Percentiles rank a stretch among this genome's conserved stretches.
phyloP scores from a whole-genome alignment of 345 rosid species.

The Trapa incisa region DNA sequence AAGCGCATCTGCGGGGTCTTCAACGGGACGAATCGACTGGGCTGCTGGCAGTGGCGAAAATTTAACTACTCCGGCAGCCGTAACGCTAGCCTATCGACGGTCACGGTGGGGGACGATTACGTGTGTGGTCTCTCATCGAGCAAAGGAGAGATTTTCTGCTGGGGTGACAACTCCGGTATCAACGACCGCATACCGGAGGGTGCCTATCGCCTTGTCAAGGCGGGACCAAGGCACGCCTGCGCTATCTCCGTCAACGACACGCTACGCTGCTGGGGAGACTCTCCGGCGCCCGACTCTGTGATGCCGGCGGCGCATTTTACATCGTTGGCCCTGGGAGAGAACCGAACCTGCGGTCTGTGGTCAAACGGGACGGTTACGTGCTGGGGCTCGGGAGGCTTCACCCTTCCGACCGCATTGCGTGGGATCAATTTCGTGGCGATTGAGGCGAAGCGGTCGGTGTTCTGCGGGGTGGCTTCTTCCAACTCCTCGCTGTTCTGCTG shows the following conservation, averaged over 20 bases:
- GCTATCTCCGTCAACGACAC: slow-evolving; percentile 18
- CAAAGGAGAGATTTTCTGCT: slow-evolving; percentile 18
- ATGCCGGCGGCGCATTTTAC: slow-evolving; percentile 21
- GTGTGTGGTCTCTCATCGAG: slow-evolving; percentile 37
- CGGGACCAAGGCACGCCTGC: slow-evolving; percentile 50
- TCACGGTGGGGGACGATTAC: slow-evolving; percentile 46
- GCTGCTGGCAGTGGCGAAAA: slow-evolving; percentile 47
- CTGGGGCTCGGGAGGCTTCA: slow-evolving; percentile 47
- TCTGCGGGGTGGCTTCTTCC: slow-evolving; percentile 34
- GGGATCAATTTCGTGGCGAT: slow-evolving; percentile 19
- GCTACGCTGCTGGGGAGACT: slow-evolving; percentile 48
- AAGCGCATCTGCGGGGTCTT: slow-evolving; percentile 37
- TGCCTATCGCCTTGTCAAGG: slow-evolving; percentile 27
- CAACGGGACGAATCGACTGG: slow-evolving; percentile 13
- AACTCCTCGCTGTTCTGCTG: slow-evolving; percentile 50
- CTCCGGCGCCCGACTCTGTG: background rate
- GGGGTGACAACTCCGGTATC: background rate
- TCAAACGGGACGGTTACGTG: slow-evolving; percentile 34
- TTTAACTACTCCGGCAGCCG: background rate
- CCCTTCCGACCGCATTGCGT: slow-evolving; percentile 25
- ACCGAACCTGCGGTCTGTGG: slow-evolving; percentile 45
- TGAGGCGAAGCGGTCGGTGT: slow-evolving; percentile 41
- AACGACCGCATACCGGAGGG: background rate
- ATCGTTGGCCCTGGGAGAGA: slow-evolving; percentile 44
- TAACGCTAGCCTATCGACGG: slow-evolving; percentile 5